Evolutionary conservation across 768 basidiomycete species (phyloP).

Genomic region (Kondoa malvinella): DNA sequence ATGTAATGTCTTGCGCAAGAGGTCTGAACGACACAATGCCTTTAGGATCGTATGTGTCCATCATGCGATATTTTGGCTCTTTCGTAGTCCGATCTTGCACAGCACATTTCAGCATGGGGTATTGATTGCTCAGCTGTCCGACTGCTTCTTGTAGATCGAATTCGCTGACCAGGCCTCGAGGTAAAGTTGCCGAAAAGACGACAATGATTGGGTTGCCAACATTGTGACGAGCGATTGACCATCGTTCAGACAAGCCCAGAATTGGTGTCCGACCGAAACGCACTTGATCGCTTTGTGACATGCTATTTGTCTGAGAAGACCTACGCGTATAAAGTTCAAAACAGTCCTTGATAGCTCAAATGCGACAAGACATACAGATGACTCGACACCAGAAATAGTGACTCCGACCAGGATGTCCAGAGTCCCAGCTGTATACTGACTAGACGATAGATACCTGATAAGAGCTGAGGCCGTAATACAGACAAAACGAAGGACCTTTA

Average conservation of each 20-base stretch:
- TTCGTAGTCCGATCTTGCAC: background rate
- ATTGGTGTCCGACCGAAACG: too few species aligned
- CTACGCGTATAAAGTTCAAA: too few species aligned
- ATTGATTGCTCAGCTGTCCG: background rate
- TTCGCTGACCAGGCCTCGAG: background rate
- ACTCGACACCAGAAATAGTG: background rate
- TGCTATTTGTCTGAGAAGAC: too few species aligned
- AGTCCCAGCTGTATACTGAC: too few species aligned
- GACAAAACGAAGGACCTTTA: too few species aligned
- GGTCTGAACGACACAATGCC: background rate
- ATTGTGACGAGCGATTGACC: background rate
- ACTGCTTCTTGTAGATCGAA: background rate
- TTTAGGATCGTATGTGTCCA: background rate
- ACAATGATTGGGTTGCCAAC: background rate
- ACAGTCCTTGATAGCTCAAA: background rate
- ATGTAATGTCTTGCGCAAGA: background rate
- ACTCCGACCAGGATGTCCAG: background rate
- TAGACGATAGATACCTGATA: too few species aligned
- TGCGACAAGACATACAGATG: background rate
- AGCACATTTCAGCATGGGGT: background rate
- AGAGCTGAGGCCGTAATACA: too few species aligned
- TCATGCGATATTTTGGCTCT: background rate
- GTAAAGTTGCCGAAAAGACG: background rate
- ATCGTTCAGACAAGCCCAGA: background rate
- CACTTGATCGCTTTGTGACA: too few species aligned